Conservation (phyloP, 768 basidiomycete genomes). For the Boletus rubescentipes region DNA sequence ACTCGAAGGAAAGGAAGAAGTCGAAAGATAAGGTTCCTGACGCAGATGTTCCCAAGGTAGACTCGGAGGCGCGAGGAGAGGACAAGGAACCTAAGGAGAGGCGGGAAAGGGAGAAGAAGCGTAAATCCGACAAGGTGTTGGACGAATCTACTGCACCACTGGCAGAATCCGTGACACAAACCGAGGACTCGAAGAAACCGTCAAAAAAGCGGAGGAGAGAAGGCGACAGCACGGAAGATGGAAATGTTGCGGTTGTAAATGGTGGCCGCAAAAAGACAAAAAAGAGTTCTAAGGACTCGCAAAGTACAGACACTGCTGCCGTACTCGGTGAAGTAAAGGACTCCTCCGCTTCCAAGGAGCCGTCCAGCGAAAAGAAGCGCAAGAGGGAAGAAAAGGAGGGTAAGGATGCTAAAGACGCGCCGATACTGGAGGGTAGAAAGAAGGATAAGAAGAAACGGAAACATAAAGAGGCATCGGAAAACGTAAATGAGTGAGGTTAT, state of each 20-base stretch:
- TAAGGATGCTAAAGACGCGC: slow-evolving; percentile 10
- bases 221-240: slow-evolving; percentile 7
- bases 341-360: neutral
- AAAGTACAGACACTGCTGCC: neutral
- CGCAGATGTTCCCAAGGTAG: neutral
- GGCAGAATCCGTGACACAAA: slow-evolving; percentile 14
- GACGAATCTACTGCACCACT: slow-evolving; percentile 20
- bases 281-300: slow-evolving; percentile 17
- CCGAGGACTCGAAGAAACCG: slow-evolving; percentile 14
- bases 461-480: slow-evolving; percentile 4
- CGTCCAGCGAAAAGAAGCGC: slow-evolving; percentile 27
- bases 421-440: slow-evolving; percentile 22
- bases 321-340: slow-evolving; percentile 16
- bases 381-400: slow-evolving; percentile 17
- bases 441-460: slow-evolving; percentile 35
- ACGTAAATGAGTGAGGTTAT: slow-evolving; percentile 1
- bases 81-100: slow-evolving; percentile 2
- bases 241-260: slow-evolving; percentile 3
- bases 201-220: slow-evolving; percentile 38
- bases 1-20: slow-evolving; percentile 9
- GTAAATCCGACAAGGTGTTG: slow-evolving; percentile 11
- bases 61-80: neutral
- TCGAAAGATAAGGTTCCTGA: slow-evolving; percentile 7
- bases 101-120: slow-evolving; percentile 18
- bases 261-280: slow-evolving; percentile 27